Conservation (phyloP, 257 asterid species). For the Mentha longifolia region DNA sequence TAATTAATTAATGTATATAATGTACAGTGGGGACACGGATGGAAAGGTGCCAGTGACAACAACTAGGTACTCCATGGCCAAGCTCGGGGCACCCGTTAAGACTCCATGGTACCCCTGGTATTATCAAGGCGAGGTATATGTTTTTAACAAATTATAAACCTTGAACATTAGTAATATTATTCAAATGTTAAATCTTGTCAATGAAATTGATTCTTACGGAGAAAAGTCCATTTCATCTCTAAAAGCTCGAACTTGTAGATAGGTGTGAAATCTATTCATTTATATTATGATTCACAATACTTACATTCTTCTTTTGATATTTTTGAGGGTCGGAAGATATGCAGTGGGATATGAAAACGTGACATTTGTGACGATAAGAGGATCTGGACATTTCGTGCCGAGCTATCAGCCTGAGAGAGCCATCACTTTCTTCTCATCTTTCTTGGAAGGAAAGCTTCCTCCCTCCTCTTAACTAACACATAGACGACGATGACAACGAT, state of each 20-base stretch:
- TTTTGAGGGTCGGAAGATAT: slow-evolving; percentile 60
- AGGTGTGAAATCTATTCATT: too few relatives aligned
- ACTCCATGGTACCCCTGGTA: slow-evolving; percentile 67
- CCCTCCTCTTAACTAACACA: too few relatives aligned
- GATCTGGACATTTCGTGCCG: slow-evolving; percentile 65
- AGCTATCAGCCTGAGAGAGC: slow-evolving; percentile 62
- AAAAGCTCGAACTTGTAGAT: too few relatives aligned
- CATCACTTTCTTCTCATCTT: slow-evolving; percentile 46
- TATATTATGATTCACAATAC: too few relatives aligned
- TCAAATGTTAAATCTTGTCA: too few relatives aligned
- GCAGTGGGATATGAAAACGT: slow-evolving; percentile 52
- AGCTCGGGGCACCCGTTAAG: slow-evolving; percentile 37
- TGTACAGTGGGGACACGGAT: slow-evolving; percentile 56
- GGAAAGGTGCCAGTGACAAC: slow-evolving; percentile 51
- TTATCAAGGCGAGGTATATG: slow-evolving; percentile 53
- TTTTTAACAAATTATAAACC: too few relatives aligned
- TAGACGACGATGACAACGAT: too few relatives aligned
- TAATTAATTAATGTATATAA: too few relatives aligned
- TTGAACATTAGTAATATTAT: too few relatives aligned
- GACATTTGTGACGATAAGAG: slow-evolving; percentile 58
- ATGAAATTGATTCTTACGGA: too few relatives aligned
- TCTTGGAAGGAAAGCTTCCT: slow-evolving; percentile 57
- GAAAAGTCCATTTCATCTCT: too few relatives aligned
- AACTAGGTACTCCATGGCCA: slow-evolving; percentile 44
- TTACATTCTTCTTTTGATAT: not conserved